phyloP scores from a whole-genome alignment of 2,329 filamentous ascomycete genomes.

The Hysterium pulicare region DNA sequence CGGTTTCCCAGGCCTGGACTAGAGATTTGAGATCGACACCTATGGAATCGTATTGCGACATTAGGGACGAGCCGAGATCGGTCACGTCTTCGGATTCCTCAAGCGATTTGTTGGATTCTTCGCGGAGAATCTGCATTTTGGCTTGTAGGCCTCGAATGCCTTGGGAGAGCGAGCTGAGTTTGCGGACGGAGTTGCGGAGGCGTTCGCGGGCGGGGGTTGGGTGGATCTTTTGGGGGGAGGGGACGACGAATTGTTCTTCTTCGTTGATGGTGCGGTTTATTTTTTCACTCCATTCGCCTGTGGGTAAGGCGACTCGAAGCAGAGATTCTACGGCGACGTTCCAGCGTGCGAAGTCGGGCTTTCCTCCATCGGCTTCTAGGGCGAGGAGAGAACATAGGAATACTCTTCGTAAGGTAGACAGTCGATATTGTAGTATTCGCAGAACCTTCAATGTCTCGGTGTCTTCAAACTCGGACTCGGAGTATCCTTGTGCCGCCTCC shows the following conservation, averaged over 20 bases:
- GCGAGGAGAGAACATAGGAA: constrained; percentile 87
- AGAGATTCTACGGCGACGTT: constrained; percentile 73
- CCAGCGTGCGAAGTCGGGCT: constrained; percentile 75
- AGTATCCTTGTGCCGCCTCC: constrained; percentile 52
- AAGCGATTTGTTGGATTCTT: constrained; percentile 78
- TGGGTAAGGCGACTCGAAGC: constrained; percentile 59
- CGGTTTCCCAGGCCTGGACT: constrained; percentile 53
- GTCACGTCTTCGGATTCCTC: constrained; percentile 67
- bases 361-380: constrained; percentile 75
- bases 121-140: constrained; percentile 85
- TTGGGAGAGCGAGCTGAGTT: constrained; percentile 82
- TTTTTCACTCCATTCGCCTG: constrained; percentile 60
- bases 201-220: constrained; percentile 74
- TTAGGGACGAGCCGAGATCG: constrained; percentile 73
- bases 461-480: constrained; percentile 69
- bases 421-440: constrained; percentile 62
- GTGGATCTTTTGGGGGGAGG: constrained; percentile 56
- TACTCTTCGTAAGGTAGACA: constrained; percentile 77
- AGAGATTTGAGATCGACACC: constrained; percentile 72
- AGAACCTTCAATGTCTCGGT: constrained; percentile 74
- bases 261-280: constrained; percentile 70
- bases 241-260: constrained; percentile 62
- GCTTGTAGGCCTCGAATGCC: constrained; percentile 90
- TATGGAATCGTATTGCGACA: constrained; percentile 92
- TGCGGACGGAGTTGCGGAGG: constrained; percentile 80